Evolutionary conservation across 2,329 filamentous ascomycete genomes (phyloP).

Genomic region (Plectosphaerella cucumerina): DNA sequence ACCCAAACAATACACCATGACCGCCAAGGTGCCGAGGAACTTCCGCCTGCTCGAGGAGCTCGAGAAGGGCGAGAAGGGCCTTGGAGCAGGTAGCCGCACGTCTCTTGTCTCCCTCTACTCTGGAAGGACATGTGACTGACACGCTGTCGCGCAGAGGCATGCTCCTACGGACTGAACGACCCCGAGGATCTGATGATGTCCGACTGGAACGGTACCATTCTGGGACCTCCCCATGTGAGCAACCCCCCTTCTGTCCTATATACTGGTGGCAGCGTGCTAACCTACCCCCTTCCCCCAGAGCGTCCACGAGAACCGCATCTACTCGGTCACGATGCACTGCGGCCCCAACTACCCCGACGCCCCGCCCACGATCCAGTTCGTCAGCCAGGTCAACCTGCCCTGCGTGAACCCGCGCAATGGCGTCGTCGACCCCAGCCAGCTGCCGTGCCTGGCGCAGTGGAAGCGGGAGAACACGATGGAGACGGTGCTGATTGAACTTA

Average conservation of each 20-base stretch:
- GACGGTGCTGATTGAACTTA: constrained; percentile 81
- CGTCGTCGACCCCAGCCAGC: constrained; percentile 75
- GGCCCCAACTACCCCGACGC: constrained; percentile 82
- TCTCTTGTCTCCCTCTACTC: constrained; percentile 1
- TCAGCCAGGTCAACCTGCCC: constrained; percentile 93
- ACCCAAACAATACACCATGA: constrained; percentile 20
- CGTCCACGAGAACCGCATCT: constrained; percentile 97
- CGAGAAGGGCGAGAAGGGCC: constrained; percentile 97
- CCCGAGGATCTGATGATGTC: constrained; percentile 94
- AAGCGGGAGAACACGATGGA: constrained; percentile 94
- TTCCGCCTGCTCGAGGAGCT: constrained; percentile 96
- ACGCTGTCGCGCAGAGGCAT: constrained; percentile 64
- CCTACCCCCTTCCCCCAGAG: constrained; percentile 53
- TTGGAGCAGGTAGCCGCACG: constrained; percentile 69
- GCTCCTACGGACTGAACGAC: constrained; percentile 93
- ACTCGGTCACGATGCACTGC: constrained; percentile 96
- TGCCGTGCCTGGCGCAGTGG: constrained; percentile 86
- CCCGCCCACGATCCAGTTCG: constrained; percentile 86
- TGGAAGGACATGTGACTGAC: constrained; percentile 5
- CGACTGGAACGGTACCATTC: constrained; percentile 97
- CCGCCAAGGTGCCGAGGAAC: constrained; percentile 77
- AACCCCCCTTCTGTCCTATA: constrained; percentile 2
- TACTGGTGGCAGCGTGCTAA: neutral
- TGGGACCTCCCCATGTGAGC: constrained; percentile 86
- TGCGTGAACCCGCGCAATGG: constrained; percentile 81